Base-by-base conservation (phyloP, 2,329 filamentous ascomycete species). In the Pseudogymnoascus sp. region DNA sequence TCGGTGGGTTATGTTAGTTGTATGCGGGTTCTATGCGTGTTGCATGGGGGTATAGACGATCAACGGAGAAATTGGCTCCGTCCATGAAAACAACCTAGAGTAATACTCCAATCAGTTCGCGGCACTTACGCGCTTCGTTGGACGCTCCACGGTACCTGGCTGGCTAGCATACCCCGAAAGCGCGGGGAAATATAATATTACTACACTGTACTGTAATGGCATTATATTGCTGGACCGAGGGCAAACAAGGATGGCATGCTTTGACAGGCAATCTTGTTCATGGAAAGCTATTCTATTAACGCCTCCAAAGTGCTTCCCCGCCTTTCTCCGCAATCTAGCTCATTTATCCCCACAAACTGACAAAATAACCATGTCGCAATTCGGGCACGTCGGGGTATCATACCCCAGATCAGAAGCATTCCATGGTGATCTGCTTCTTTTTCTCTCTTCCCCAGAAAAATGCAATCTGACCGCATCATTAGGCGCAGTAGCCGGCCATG, bases 281-380 rank as follows among this genome's bases (percentile, higher is more conserved):
- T 31, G 23, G 25, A 53, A 53, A 31, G 23, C 23, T 16, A 25
- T 14, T 53, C 23, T 53, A n/a, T 53, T 16, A 50, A 53, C 46
- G 46, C 46, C 46, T 53, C 46, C 46, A 28, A 53, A 31, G 25
- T 53, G 46, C 46, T 53, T 53, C 46, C 46, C 46, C 46, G 46
- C 46, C 46, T 28, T 53, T 31, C 46, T 16, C 46, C 46, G 10
- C 46, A 53, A 31, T 16, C 46, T 31, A 10, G n/a, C 14, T 8
- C 23, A 16, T 28, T 16, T 53, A 50, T 16, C 46, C 46, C 46
- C 23, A 16, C 46, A 7, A 53, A 53, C 14, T 31, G 46, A 53
- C 46, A 53, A 53, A 53, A 28, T 53, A 53, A 25, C 46, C 23
- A 53, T 53, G 44, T n/a, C 18, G 46, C 7, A 28, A 53, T 31